Conservation (phyloP, 768 basidiomycete genomes). For the Mycena galericulata region DNA sequence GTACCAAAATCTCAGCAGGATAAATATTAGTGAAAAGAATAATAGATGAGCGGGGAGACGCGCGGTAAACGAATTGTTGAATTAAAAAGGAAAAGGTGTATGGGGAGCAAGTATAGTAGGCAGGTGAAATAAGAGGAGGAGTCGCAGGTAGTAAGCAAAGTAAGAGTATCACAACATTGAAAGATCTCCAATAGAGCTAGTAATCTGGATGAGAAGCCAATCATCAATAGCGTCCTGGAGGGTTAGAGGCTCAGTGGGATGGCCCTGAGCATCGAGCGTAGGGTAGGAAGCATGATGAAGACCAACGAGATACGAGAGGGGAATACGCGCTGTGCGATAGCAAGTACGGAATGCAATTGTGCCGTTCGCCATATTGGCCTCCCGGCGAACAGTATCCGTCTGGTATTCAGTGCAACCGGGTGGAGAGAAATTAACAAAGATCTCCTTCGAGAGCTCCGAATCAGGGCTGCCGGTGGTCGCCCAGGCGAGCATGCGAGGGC, state of each 20-base stretch:
- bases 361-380: neutral
- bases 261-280: neutral
- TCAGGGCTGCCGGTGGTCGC: neutral
- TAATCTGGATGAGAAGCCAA: constrained; percentile 2
- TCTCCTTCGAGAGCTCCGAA: neutral
- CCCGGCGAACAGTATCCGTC: neutral
- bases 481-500: constrained; percentile 12
- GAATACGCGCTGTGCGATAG: neutral
- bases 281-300: constrained; percentile 3
- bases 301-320: neutral
- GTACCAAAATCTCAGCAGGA: too few species aligned
- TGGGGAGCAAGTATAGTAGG: too few species aligned
- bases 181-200: neutral
- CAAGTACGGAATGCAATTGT: neutral
- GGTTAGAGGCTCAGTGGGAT: neutral
- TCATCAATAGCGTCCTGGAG: constrained; percentile 4
- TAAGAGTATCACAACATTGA: too few species aligned
- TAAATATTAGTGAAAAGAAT: too few species aligned
- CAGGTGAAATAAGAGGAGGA: too few species aligned
- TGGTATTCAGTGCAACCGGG: neutral
- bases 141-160: too few species aligned
- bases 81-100: too few species aligned
- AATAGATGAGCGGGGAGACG: too few species aligned
- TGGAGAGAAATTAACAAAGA: neutral
- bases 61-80: too few species aligned